Evolutionary conservation across 2,329 filamentous ascomycete species (phyloP), one percentile per base, ranked within the genome.

Genomic region (Blastomyces parvus): DNA sequence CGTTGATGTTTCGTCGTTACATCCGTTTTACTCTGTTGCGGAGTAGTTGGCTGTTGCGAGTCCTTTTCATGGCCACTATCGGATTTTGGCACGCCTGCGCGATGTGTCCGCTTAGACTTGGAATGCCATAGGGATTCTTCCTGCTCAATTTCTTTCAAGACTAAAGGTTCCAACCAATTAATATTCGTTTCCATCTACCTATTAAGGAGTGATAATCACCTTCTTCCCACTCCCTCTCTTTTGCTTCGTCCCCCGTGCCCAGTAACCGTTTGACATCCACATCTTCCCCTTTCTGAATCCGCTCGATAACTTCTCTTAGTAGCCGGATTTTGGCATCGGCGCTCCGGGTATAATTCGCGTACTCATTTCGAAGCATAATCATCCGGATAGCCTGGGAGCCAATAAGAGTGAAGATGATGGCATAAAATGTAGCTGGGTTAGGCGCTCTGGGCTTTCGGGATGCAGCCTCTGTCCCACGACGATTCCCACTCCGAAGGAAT

Each of bases 321-420:
- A 91, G 72, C 2, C 82, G 83, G 66, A 99, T 89, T 72, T 89
- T 88, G 7, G 89, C 86, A 69, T 96, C 89, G 5, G 91, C 87
- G 68, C 86, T 86, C 60, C 92, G 85, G 71, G 82, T 85, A 69
- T 89, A 92, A 11, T 86, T 85, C 40, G 83, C 81, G 71, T 87
- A 88, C 60, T 92, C 87, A 69, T 89, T 89, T 70, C 87, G 88
- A 70, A 97, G 74, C 44, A 86, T 82, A 71, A 99, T 88, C 82
- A 94, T 89, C 70, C 97, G 90, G 69, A 99, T 97, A 17, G 93
- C 90, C 82, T 97, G 96, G 66, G 91, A 96, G 3, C 95, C 95
- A 67, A 97, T 93, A 66, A 97, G 82, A 50, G 91, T 80, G 71
- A 91, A 91, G 66, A 93, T 90, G 69, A 87, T 80, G 68, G 93